Evolutionary conservation across 352 stramenopile species (phyloP).

Genomic region (Salisapilia sapeloensis): DNA sequence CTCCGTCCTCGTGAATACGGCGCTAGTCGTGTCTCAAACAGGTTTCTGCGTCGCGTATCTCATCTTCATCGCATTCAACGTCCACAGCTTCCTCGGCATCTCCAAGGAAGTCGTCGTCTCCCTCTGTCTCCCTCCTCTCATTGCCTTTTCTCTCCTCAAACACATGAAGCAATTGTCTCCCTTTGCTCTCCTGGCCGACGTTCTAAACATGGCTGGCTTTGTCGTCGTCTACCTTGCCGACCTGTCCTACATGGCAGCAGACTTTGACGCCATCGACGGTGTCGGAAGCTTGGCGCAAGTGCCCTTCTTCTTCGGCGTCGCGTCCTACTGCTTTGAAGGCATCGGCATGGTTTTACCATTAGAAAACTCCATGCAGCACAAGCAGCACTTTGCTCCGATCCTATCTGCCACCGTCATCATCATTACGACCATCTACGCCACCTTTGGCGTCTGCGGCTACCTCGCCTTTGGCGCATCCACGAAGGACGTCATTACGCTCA

Average conservation of each 20-base stretch:
- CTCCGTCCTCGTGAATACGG: slow-evolving; percentile 61
- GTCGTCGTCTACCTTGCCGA: slow-evolving; percentile 72
- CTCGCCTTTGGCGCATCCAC: slow-evolving; percentile 71
- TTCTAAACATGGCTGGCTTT: slow-evolving; percentile 77
- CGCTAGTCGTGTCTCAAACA: slow-evolving; percentile 74
- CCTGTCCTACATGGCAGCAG: slow-evolving; percentile 42
- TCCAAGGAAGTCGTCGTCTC: slow-evolving; percentile 32
- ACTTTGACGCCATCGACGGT: slow-evolving; percentile 31
- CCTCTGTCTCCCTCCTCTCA: slow-evolving; percentile 41
- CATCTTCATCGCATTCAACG: slow-evolving; percentile 85
- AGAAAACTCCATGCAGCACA: slow-evolving; percentile 75
- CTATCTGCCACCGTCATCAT: slow-evolving; percentile 54
- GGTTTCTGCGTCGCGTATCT: slow-evolving; percentile 86
- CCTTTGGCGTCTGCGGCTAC: slow-evolving; percentile 79
- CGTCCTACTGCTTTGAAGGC: slow-evolving; percentile 84
- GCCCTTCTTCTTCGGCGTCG: slow-evolving; percentile 79
- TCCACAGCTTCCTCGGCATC: slow-evolving; percentile 49
- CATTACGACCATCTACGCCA: slow-evolving; percentile 76
- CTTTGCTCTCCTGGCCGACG: slow-evolving; percentile 78
- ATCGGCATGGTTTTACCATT: slow-evolving; percentile 80
- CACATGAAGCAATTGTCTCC: slow-evolving; percentile 81
- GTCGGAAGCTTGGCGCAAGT: slow-evolving; percentile 40
- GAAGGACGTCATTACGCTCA: slow-evolving; percentile 80
- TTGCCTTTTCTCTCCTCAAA: slow-evolving; percentile 66
- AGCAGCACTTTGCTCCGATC: slow-evolving; percentile 51